Evolutionary conservation across 257 asterid genomes (phyloP), one percentile per base, ranked within the genome.

Genomic region (Gentiana straminea): DNA sequence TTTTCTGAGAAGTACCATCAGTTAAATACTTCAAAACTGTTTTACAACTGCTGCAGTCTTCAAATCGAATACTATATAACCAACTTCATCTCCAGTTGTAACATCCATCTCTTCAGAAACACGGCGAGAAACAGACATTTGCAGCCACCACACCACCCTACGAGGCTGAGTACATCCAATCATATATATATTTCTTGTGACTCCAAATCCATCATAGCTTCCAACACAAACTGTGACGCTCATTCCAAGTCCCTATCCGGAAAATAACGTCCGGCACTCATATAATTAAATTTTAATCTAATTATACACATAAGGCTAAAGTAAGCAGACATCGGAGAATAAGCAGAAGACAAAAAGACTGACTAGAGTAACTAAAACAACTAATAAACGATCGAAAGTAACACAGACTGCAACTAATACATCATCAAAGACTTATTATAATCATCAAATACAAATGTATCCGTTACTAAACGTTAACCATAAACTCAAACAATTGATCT

Each of bases 41-140:
- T 57, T 72, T 69, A 39, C 91, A 80, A 63, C 97, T 77, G 70
- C 89, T 88, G 77, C 95, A 88, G 70, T 92, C 97, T 70, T 92
- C 99, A 56, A 92, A 92, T 51, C 95, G 97, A 63, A 92, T 86
- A 55, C 94, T 88, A 57, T 88, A 57, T 92, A 88, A 69, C 99
- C 99, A 9, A 92, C 99, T 80, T 92, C 99, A 70, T 92, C 99
- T 24, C 97, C 99, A 59, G 85, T 88, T 0, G 79, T 73, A 59
- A 92, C 95, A 60, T 92, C 99, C 99, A 92, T 88, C 82, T 92
- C 99, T 60, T 92, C 99, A 2, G 99, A 97, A 4, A 92, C 99
- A 64, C 99, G 80, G 46, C 95, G 82, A 50, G 99, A 85, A 64
- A 88, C 99, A 9, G 99, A 85, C 97, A 92, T 88, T 8, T 97